Evolutionary conservation across 2,329 filamentous ascomycete species (phyloP), one percentile per base, ranked within the genome.

Genomic region (Phialocephala sp.): DNA sequence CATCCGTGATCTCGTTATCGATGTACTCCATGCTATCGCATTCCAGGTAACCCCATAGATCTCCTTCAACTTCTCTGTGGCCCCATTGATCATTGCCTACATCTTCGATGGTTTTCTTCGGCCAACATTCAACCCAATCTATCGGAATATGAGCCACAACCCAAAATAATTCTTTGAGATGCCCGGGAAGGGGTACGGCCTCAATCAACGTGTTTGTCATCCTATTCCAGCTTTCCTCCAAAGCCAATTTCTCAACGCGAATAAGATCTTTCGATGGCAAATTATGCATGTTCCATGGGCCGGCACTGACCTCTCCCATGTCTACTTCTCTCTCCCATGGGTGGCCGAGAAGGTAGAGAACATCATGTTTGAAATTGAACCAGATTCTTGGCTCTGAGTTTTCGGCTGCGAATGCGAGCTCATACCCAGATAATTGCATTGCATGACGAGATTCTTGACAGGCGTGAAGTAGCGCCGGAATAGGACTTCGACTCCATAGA

Each of bases 361-460:
- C 55, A 22, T 57, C 55, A 39, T 57, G 35, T 8, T 41, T 36
- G 35, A 57, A 57, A 15, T 57, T 57, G 55, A 57, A 57, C 55
- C 55, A 57, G 36, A 57, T 41, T 12, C 35, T 37, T 20, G 55
- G 55, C 11, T 27, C 55, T 8, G 55, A 39, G 4, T 22, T 37
- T 39, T 41, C 14, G 8, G 55, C 24, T 22, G 32, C 32, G 39
- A 57, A 37, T 1, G 55, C 32, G 4, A 57, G 36, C 14, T 57
- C 15, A 37, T 57, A 57, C 4, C 55, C 55, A 39, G 32, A 39
- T 8, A 22, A 24, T 41, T 39, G 18, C 55, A 57, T 57, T 18
- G 55, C 55, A 9, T 22, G 55, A 15, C 55, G 32, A 15, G 55
- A 57, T 22, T 57, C 55, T 39, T 18, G 15, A 24, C 55, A 57